These are phyloP conservation scores for Fusarium clavum DNA, from an alignment of 2,329 filamentous ascomycete genomes.

Conservation along the genomic window DNA sequence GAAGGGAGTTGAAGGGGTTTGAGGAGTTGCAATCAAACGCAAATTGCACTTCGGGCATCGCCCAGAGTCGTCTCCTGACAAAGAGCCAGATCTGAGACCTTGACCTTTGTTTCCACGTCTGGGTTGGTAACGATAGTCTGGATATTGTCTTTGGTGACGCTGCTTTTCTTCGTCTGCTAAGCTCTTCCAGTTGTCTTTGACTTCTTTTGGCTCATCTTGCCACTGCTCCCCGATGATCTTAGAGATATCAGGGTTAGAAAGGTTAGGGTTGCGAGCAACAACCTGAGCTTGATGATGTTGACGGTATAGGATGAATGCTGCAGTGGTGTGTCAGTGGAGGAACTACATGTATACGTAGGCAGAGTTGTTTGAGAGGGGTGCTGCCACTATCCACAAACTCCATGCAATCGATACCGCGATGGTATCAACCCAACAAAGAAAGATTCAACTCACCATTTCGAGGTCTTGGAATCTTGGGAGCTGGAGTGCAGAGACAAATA, in stretches of 20 bases:
- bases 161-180: slow-evolving; percentile 94
- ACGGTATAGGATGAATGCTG: slow-evolving; percentile 97
- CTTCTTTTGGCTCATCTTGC: slow-evolving; percentile 78
- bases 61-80: slow-evolving; percentile 61
- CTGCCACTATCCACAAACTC: slow-evolving; percentile 16
- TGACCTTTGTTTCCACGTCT: slow-evolving; percentile 65
- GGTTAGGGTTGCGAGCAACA: slow-evolving; percentile 83
- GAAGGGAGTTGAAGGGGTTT: slow-evolving; percentile 66
- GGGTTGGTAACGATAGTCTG: slow-evolving; percentile 94
- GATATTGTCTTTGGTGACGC: slow-evolving; percentile 89
- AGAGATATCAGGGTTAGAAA: slow-evolving; percentile 95
- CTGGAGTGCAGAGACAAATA: slow-evolving; percentile 68
- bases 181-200: slow-evolving; percentile 87
- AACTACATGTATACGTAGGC: background rate
- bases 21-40: slow-evolving; percentile 71
- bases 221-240: slow-evolving; percentile 97
- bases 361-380: background rate
- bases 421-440: slow-evolving; percentile 31
- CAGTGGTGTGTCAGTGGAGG: slow-evolving; percentile 45
- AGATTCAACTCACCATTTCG: slow-evolving; percentile 65
- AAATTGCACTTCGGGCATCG: slow-evolving; percentile 80
- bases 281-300: slow-evolving; percentile 90
- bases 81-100: slow-evolving; percentile 49
- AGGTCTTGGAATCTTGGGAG: slow-evolving; percentile 68
- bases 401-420: slow-evolving; percentile 3